phyloP scores from a whole-genome alignment of 371 early-diverging fungal species.

The Saksenaea oblongispora region DNA sequence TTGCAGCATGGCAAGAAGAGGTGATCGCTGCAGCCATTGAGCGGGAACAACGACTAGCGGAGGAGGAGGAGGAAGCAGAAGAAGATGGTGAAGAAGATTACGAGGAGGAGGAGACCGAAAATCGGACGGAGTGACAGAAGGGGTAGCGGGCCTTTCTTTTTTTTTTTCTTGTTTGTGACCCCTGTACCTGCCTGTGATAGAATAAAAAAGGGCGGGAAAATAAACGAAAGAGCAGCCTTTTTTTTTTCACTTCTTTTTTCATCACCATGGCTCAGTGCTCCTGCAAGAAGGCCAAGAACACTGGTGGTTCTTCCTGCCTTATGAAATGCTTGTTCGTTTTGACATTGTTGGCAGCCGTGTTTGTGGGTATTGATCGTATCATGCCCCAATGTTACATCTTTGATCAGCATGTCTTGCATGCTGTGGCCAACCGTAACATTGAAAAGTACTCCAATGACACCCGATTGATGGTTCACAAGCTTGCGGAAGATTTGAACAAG shows the following conservation, averaged over 20 bases:
- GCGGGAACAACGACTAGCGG: constrained; percentile 1
- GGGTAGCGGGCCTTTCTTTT: neutral
- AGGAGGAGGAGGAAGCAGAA: constrained; percentile 2
- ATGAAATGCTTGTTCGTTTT: constrained; percentile 25
- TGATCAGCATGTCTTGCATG: constrained; percentile 44
- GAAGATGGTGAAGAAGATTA: neutral
- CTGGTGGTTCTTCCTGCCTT: constrained; percentile 13
- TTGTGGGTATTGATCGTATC: constrained; percentile 41
- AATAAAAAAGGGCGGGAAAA: neutral
- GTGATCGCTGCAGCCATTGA: constrained; percentile 5
- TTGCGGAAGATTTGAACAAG: constrained; percentile 41
- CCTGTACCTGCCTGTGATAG: neutral
- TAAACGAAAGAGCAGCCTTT: neutral
- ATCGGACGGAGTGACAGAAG: constrained; percentile 4
- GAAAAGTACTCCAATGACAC: constrained; percentile 38
- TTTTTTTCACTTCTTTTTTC: neutral
- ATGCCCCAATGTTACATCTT: constrained; percentile 45
- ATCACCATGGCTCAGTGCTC: neutral
- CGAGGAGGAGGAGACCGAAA: constrained; percentile 19
- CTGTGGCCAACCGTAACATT: constrained; percentile 47
- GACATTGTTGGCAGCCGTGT: constrained; percentile 27
- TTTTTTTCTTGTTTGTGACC: neutral
- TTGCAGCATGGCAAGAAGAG: constrained; percentile 12
- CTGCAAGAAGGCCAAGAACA: constrained; percentile 5
- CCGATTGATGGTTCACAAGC: constrained; percentile 28